phyloP scores from a whole-genome alignment of 768 basidiomycete species.

The Tricholoma terreum region DNA sequence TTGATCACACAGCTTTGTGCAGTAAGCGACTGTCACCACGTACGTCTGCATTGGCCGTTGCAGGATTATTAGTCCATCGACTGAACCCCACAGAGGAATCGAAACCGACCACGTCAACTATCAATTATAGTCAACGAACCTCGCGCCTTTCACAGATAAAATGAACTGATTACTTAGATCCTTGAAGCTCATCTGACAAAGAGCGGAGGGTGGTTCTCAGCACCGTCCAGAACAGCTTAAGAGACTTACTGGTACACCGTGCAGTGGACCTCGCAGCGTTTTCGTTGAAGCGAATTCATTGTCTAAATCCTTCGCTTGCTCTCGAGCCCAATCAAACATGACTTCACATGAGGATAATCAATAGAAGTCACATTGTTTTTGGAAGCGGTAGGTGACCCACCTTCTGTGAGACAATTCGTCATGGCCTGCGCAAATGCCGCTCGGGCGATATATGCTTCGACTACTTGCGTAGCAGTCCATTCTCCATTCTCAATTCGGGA shows the following conservation, averaged over 20 bases:
- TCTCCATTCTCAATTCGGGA: constrained; percentile 40
- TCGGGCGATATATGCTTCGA: constrained; percentile 59
- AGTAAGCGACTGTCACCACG: constrained; percentile 15
- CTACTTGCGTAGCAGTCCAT: constrained; percentile 51
- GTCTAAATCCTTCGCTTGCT: constrained; percentile 64
- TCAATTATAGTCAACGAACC: constrained; percentile 4
- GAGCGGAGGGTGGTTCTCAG: neutral
- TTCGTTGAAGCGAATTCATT: constrained; percentile 56
- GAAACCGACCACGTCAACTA: constrained; percentile 60
- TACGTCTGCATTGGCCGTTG: constrained; percentile 60
- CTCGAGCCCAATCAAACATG: constrained; percentile 63
- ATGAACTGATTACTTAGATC: constrained; percentile 63
- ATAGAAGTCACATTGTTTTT: too few relatives aligned
- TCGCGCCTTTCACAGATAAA: neutral
- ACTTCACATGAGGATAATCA: constrained; percentile 39
- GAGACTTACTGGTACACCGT: constrained; percentile 72
- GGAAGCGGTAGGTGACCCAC: constrained; percentile 30
- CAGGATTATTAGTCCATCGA: constrained; percentile 64
- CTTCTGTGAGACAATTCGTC: constrained; percentile 81
- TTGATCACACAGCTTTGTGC: neutral
- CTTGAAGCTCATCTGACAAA: constrained; percentile 51
- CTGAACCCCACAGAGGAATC: constrained; percentile 75
- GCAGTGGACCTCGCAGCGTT: constrained; percentile 62
- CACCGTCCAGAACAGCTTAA: constrained; percentile 2
- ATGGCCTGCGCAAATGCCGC: constrained; percentile 57